phyloP scores from a whole-genome alignment of 2,329 filamentous ascomycete genomes.

The Penicillium brevicompactum region DNA sequence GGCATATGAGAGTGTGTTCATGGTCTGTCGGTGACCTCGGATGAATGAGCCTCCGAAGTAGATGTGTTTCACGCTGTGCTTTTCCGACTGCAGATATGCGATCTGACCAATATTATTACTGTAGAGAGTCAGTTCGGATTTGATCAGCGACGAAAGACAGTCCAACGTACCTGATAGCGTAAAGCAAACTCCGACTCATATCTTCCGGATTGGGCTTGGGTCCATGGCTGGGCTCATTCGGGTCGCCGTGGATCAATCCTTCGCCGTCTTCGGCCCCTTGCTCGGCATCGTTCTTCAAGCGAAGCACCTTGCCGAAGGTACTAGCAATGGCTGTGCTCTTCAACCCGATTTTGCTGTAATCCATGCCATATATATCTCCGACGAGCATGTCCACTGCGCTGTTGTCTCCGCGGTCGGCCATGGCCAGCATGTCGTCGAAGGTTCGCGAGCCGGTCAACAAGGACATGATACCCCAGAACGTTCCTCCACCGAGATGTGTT shows the following conservation, averaged over 20 bases:
- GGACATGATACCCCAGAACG: conserved; percentile 91
- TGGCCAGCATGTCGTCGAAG: conserved; percentile 97
- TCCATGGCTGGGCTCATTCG: conserved; percentile 39
- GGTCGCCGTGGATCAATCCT: conserved; percentile 53
- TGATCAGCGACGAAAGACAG: conserved; percentile 4
- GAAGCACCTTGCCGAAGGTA: conserved; percentile 95
- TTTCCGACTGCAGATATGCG: conserved; percentile 94
- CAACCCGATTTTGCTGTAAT: conserved; percentile 93
- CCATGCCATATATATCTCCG: conserved; percentile 94
- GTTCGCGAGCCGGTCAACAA: conserved; percentile 88
- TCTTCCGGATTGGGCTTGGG: conserved; percentile 74
- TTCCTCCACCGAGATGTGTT: conserved; percentile 93
- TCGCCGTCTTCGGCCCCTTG: conserved; percentile 73
- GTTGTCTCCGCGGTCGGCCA: conserved; percentile 91
- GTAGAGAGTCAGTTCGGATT: conserved; percentile 25
- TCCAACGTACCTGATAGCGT: conserved; percentile 70
- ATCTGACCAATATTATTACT: conserved; percentile 99
- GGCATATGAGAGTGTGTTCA: conserved; percentile 94
- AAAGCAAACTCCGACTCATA: conserved; percentile 86
- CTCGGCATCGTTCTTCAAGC: conserved; percentile 85
- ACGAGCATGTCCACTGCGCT: conserved; percentile 93
- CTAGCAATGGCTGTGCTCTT: conserved; percentile 95
- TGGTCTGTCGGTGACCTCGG: conserved; percentile 92
- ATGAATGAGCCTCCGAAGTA: conserved; percentile 99
- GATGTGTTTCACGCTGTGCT: conserved; percentile 86